Conservation (phyloP, 2,329 filamentous ascomycete genomes). For the Exophiala spinifera region DNA sequence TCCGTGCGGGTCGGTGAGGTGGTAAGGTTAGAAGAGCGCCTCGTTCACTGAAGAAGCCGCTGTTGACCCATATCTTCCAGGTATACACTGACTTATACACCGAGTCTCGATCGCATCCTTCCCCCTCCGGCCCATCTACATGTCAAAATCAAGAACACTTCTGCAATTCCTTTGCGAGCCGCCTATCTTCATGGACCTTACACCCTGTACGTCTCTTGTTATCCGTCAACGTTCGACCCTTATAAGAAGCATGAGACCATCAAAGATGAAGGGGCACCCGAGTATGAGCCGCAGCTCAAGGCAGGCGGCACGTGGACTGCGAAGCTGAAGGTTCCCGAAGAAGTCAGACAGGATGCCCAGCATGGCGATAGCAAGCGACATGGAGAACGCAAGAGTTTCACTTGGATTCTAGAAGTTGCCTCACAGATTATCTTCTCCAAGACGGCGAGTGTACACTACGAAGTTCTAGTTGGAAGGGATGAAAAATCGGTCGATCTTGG, state of each 20-base stretch:
- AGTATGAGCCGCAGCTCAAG: constrained; percentile 96
- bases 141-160: constrained; percentile 88
- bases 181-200: constrained; percentile 97
- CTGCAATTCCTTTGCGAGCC: constrained; percentile 82
- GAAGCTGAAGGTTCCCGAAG: constrained; percentile 73
- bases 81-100: constrained; percentile 86
- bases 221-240: constrained; percentile 78
- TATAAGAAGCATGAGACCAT: constrained; percentile 72
- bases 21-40: constrained; percentile 61
- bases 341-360: constrained; percentile 53
- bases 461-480: constrained; percentile 81
- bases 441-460: constrained; percentile 82
- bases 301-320: constrained; percentile 85
- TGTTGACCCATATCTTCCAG: constrained; percentile 34
- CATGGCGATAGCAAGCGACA: constrained; percentile 2
- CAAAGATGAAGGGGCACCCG: constrained; percentile 70
- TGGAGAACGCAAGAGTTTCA: constrained; percentile 56
- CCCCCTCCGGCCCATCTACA: constrained; percentile 77
- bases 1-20: constrained; percentile 93
- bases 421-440: constrained; percentile 93
- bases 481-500: constrained; percentile 74
- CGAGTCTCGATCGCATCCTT: constrained; percentile 81
- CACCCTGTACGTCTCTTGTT: constrained; percentile 76
- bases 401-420: constrained; percentile 87
- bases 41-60: not conserved